Percentiles rank a stretch among this genome's conserved stretches.
Conservation (phyloP, 2,329 filamentous ascomycete species). For the Polytolypa hystricis region DNA sequence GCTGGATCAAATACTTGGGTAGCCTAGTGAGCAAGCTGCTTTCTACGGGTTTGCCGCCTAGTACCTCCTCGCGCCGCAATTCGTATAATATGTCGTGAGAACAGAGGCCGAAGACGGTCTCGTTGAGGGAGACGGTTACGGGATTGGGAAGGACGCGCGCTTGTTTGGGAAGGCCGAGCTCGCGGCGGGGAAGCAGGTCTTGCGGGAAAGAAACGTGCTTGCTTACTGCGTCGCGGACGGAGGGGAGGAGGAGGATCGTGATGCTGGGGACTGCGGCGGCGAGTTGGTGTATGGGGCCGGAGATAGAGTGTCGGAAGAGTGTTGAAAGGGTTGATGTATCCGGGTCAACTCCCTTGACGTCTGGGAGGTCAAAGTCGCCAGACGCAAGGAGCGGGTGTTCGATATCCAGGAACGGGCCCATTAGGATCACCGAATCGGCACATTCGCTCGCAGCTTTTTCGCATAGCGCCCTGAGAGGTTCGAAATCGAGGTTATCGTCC, state of each 20-base stretch:
- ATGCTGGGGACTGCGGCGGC: conserved; percentile 60
- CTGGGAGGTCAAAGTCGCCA: conserved; percentile 66
- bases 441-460: conserved; percentile 61
- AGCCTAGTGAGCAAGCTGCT: conserved; percentile 58
- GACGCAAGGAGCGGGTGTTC: conserved; percentile 80
- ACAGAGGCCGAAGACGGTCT: conserved; percentile 69
- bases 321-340: conserved; percentile 72
- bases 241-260: conserved; percentile 73
- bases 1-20: conserved; percentile 69
- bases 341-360: conserved; percentile 55
- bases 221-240: conserved; percentile 67
- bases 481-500: conserved; percentile 84
- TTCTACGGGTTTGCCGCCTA: conserved; percentile 44
- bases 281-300: conserved; percentile 60
- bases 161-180: conserved; percentile 67
- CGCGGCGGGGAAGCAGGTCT: conserved; percentile 57
- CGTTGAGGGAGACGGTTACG: conserved; percentile 80
- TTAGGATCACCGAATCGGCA: conserved; percentile 68
- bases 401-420: conserved; percentile 80
- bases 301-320: conserved; percentile 71
- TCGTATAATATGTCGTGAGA: conserved; percentile 78
- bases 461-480: conserved; percentile 73
- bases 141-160: conserved; percentile 77
- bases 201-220: conserved; percentile 83
- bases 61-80: conserved; percentile 62